phyloP scores from a whole-genome alignment of 176 grass and related monocot species.

The Saccharum officinarum region DNA sequence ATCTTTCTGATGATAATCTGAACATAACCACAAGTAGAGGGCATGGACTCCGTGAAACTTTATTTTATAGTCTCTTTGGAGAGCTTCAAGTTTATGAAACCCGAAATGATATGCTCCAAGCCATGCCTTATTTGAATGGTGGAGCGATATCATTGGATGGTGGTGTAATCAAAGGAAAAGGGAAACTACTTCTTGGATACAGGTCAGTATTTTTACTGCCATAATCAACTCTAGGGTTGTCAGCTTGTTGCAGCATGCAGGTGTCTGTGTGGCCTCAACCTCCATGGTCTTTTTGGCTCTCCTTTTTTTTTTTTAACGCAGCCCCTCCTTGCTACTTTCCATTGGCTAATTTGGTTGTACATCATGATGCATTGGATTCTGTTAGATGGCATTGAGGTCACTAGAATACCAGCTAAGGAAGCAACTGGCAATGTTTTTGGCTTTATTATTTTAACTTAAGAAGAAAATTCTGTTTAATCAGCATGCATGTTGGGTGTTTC shows the following conservation, averaged over 20 bases:
- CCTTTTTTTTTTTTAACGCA: too few species aligned
- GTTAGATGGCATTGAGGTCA: neutral
- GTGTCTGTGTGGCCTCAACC: neutral
- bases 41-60: slow-evolving; percentile 48
- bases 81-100: slow-evolving; percentile 45
- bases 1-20: slow-evolving; percentile 26
- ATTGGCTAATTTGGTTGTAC: neutral
- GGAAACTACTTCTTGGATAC: slow-evolving; percentile 22
- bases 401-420: neutral
- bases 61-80: slow-evolving; percentile 43
- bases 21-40: neutral
- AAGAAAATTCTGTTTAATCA: neutral
- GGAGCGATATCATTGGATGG: slow-evolving; percentile 47
- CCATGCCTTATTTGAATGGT: slow-evolving; percentile 20
- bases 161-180: slow-evolving; percentile 41
- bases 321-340: neutral
- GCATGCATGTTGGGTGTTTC: neutral
- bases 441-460: neutral
- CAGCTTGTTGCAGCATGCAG: neutral
- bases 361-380: too few species aligned
- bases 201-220: slow-evolving; percentile 25
- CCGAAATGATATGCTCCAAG: slow-evolving; percentile 24
- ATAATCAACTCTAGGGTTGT: neutral
- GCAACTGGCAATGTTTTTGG: neutral
- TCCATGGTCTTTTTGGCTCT: neutral